Evolutionary conservation across 495 filamentous ascomycete genomes (phyloP).

Genomic region (Aspergillus haitiensis): DNA sequence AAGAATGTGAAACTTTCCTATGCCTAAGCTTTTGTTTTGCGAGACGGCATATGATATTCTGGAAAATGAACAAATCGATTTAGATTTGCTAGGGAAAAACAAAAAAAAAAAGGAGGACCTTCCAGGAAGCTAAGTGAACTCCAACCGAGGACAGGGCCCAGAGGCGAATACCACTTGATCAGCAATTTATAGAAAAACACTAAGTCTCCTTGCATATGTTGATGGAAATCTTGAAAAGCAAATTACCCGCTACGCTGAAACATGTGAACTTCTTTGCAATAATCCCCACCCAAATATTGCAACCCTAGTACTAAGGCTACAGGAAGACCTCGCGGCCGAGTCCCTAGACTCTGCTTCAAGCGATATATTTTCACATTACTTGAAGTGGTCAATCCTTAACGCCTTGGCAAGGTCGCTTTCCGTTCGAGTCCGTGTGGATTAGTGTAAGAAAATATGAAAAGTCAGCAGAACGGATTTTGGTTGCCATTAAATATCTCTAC

Average conservation of each 20-base stretch:
- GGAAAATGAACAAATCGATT: conserved; percentile 28
- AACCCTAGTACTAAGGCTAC: conserved; percentile 37
- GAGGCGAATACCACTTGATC: conserved; percentile 21
- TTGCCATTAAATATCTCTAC: conserved; percentile 42
- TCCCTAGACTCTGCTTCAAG: conserved; percentile 42
- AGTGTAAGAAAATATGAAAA: conserved; percentile 22
- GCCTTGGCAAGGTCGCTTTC: conserved; percentile 23
- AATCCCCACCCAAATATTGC: conserved; percentile 44
- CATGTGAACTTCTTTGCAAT: conserved; percentile 34
- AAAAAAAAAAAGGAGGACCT: conserved; percentile 24
- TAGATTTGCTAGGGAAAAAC: conserved; percentile 15
- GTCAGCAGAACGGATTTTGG: conserved; percentile 25
- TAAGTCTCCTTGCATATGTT: conserved; percentile 27
- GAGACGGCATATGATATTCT: conserved; percentile 26
- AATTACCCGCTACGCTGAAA: conserved; percentile 28
- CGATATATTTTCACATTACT: conserved; percentile 37
- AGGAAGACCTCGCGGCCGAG: conserved; percentile 30
- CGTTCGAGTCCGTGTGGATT: conserved; percentile 22
- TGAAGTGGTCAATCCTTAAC: conserved; percentile 29
- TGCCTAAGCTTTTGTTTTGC: conserved; percentile 23
- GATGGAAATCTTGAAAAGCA: conserved; percentile 23
- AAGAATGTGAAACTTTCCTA: conserved; percentile 26
- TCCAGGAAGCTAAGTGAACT: conserved; percentile 22
- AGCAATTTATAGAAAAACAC: conserved; percentile 29
- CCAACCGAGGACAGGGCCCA: conserved; percentile 25